These are phyloP conservation scores for Triticum timopheevii DNA, from an alignment of 176 grass and related monocot genomes.

Conservation along the genomic window DNA sequence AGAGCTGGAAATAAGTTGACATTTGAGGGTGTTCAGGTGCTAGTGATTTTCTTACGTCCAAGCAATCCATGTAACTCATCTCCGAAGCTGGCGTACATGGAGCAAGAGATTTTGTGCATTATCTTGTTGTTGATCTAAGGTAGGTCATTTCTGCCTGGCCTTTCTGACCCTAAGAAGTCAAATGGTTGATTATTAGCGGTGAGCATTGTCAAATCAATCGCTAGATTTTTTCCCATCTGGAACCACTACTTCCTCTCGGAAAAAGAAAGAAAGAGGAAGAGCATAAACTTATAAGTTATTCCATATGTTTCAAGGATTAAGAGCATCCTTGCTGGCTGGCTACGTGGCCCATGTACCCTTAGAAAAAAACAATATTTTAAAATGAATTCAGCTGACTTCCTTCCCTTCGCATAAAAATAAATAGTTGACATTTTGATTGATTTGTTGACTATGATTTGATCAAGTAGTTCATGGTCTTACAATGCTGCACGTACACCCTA, in stretches of 20 bases:
- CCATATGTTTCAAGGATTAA: not conserved
- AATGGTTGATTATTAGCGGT: constrained; percentile 15
- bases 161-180: not conserved
- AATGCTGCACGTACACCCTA: too few relatives aligned
- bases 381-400: constrained; percentile 19
- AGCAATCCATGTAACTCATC: not conserved
- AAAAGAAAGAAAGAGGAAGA: not conserved
- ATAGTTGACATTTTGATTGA: constrained; percentile 30
- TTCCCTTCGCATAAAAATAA: not conserved
- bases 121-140: not conserved
- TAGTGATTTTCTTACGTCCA: not conserved
- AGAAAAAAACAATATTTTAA: not conserved
- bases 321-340: not conserved
- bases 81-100: not conserved
- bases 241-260: not conserved
- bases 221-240: not conserved
- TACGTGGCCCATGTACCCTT: not conserved
- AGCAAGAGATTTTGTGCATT: not conserved
- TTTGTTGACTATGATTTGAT: not conserved
- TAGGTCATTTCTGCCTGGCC: not conserved
- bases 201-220: not conserved
- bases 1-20: not conserved
- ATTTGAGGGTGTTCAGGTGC: not conserved
- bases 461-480: not conserved
- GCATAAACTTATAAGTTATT: not conserved